Percentiles rank a stretch among this genome's conserved stretches.
Evolutionary conservation across 371 early-diverging fungal genomes (phyloP).

Genomic region (Astathelohania contejeani): DNA sequence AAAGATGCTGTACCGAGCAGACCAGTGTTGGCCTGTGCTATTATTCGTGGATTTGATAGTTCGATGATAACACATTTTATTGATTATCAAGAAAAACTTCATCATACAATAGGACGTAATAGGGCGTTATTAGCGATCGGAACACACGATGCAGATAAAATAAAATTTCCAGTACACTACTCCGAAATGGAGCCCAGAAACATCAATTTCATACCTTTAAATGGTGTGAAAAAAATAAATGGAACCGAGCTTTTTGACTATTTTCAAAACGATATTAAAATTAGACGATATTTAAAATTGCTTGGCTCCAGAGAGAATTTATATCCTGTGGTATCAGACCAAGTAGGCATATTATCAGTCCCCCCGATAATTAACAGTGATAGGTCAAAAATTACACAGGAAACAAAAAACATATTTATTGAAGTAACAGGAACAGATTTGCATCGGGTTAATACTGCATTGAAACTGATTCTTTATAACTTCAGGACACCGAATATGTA

Average conservation of each 20-base stretch:
- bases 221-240: conserved; percentile 63
- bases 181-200: conserved; percentile 69
- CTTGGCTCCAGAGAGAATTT: conserved; percentile 64
- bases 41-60: conserved; percentile 71
- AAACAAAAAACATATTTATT: conserved; percentile 90
- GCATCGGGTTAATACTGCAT: conserved; percentile 38
- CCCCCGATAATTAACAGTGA: conserved; percentile 99
- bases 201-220: conserved; percentile 78
- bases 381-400: conserved; percentile 77
- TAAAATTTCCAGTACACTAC: conserved; percentile 80
- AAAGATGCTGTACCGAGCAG: conserved; percentile 57
- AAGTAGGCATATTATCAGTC: conserved; percentile 68
- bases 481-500: conserved; percentile 55
- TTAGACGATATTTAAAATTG: conserved; percentile 74
- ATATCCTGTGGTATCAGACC: conserved; percentile 68
- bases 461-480: conserved; percentile 36
- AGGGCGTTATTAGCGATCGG: conserved; percentile 90
- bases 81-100: conserved; percentile 94
- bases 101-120: conserved; percentile 81
- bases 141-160: conserved; percentile 89
- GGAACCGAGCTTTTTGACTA: conserved; percentile 69
- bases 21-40: conserved; percentile 73
- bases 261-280: conserved; percentile 66
- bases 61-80: conserved; percentile 71
- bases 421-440: conserved; percentile 92